A percentile compares a stretch with the other conserved stretches of the same genome.
phyloP scores from a whole-genome alignment of 495 filamentous ascomycete genomes.

The Aspergillus bridgeri region DNA sequence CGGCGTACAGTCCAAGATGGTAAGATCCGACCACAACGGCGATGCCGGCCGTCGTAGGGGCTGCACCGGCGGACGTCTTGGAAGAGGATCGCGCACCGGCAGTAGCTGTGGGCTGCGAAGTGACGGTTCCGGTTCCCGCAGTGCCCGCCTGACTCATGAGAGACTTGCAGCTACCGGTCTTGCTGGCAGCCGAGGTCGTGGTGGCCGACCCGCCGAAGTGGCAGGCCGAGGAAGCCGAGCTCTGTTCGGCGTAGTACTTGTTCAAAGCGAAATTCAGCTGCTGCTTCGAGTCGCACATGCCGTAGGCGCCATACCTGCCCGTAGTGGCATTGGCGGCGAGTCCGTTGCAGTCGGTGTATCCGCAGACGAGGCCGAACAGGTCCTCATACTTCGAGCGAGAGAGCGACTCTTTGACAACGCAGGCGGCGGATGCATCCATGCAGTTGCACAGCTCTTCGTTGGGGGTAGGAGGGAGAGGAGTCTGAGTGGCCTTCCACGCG shows the following conservation, averaged over 20 bases:
- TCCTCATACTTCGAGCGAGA: slow-evolving; percentile 50
- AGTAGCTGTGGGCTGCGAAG: slow-evolving; percentile 47
- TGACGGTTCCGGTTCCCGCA: slow-evolving; percentile 62
- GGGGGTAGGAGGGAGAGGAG: slow-evolving; percentile 73
- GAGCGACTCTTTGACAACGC: slow-evolving; percentile 56
- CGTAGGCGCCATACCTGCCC: slow-evolving; percentile 82
- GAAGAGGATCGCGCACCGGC: slow-evolving; percentile 32
- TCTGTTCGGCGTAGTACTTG: slow-evolving; percentile 70
- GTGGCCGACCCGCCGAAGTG: slow-evolving; percentile 69
- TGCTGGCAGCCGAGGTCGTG: slow-evolving; percentile 43
- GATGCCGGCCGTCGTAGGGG: slow-evolving; percentile 40
- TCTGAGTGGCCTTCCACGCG: slow-evolving; percentile 64
- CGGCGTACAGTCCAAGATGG: slow-evolving; percentile 60
- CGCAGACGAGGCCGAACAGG: slow-evolving; percentile 76
- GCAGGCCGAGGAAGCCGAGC: slow-evolving; percentile 56
- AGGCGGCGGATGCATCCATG: slow-evolving; percentile 69
- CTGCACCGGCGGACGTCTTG: slow-evolving; percentile 25
- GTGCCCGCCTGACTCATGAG: slow-evolving; percentile 61
- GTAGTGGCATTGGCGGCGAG: slow-evolving; percentile 65
- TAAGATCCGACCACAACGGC: slow-evolving; percentile 57
- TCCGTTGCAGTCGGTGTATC: slow-evolving; percentile 61
- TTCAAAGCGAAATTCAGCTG: slow-evolving; percentile 81
- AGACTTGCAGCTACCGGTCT: slow-evolving; percentile 49
- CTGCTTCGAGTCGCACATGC: slow-evolving; percentile 77
- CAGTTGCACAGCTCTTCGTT: slow-evolving; percentile 73